Evolutionary conservation across 129 eudicot genomes (phyloP).

Genomic region (Tagetes patula): DNA sequence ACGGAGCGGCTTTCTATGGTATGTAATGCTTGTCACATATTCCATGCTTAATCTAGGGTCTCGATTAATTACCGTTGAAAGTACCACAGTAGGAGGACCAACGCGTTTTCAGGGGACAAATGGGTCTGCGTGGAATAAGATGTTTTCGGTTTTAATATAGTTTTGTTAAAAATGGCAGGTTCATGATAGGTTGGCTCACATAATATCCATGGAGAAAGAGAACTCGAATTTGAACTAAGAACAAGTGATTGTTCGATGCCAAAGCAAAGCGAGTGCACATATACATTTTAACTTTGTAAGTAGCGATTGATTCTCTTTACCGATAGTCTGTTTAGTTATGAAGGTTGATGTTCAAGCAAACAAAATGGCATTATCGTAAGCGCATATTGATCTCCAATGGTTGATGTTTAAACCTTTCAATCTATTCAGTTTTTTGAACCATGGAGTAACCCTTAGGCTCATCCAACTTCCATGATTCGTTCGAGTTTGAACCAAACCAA

Average conservation of each 20-base stretch:
- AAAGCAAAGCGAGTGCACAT: background rate
- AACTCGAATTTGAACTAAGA: slow-evolving; percentile 59
- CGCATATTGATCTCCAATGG: background rate
- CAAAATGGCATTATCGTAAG: background rate
- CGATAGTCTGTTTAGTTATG: background rate
- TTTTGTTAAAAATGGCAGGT: slow-evolving; percentile 50
- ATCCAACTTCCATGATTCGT: too few relatives aligned
- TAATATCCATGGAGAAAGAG: slow-evolving; percentile 83
- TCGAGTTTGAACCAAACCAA: slow-evolving; percentile 31
- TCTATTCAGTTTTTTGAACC: slow-evolving; percentile 31
- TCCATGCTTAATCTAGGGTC: background rate
- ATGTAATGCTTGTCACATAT: background rate
- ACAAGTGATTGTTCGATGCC: slow-evolving; percentile 29
- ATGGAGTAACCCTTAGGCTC: slow-evolving; percentile 38
- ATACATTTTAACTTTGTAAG: slow-evolving; percentile 9
- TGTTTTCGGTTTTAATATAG: background rate
- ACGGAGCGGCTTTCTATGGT: slow-evolving; percentile 69
- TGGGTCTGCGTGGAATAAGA: too few relatives aligned
- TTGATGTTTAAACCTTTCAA: background rate
- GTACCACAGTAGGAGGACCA: background rate
- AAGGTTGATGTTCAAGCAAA: background rate
- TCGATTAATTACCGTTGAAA: background rate
- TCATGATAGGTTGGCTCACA: slow-evolving; percentile 69
- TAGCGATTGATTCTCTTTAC: background rate
- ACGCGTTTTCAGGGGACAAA: background rate